Conservation (phyloP, 1,139 yeast species). For the Oligophagozyma castellii region DNA sequence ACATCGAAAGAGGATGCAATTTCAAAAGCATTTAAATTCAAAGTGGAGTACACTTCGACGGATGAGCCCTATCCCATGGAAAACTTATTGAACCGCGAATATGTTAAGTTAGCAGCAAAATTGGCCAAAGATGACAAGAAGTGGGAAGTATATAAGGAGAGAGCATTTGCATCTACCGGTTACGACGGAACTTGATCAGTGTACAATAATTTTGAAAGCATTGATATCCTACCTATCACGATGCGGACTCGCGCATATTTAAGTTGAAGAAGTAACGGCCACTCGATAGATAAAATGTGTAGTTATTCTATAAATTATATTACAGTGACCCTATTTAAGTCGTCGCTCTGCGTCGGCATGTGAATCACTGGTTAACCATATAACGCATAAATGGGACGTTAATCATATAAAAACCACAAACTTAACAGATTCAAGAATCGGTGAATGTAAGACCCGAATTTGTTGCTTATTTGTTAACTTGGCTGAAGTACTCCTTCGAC, state of each 20-base stretch:
- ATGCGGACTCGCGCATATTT: too few species aligned
- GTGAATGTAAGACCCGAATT: not conserved
- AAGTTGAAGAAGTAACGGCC: too few species aligned
- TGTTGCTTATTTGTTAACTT: slow-evolving; percentile 14
- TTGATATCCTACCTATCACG: too few species aligned
- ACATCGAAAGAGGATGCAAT: slow-evolving; percentile 13
- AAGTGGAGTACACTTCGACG: slow-evolving; percentile 58
- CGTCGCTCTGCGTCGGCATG: not conserved
- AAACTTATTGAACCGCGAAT: slow-evolving; percentile 44
- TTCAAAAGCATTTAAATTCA: slow-evolving; percentile 37
- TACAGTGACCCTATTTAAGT: too few species aligned
- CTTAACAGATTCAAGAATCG: not conserved
- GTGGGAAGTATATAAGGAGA: slow-evolving; percentile 30
- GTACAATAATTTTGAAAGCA: too few species aligned
- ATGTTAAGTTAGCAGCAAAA: slow-evolving; percentile 42
- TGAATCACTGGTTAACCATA: not conserved
- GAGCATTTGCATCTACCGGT: slow-evolving; percentile 51
- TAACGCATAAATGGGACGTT: not conserved
- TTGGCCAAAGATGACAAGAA: slow-evolving; percentile 29
- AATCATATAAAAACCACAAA: not conserved
- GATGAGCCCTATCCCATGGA: slow-evolving; percentile 42
- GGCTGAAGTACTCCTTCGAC: slow-evolving; percentile 37
- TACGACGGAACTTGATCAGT: slow-evolving; percentile 46
- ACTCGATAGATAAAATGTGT: too few species aligned
- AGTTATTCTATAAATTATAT: too few species aligned